Percentiles rank a stretch among this genome's conserved stretches.
These are phyloP conservation scores for Cladosporium sp. DNA, from an alignment of 2,329 filamentous ascomycete genomes.

Conservation along the genomic window DNA sequence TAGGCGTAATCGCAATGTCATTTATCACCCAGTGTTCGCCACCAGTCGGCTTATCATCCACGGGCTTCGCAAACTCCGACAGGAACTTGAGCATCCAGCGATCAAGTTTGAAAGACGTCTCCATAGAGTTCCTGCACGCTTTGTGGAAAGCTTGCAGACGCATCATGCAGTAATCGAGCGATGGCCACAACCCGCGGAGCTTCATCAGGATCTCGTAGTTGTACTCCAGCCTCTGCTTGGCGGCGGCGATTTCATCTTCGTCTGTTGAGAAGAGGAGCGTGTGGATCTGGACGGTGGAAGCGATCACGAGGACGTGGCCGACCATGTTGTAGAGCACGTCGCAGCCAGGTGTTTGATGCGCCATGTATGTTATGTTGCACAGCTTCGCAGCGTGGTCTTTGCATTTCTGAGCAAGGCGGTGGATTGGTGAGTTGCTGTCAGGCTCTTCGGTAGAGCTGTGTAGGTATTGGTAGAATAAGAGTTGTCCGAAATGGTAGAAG, in stretches of 20 bases:
- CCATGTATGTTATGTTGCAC: slow-evolving; percentile 9
- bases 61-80: slow-evolving; percentile 10
- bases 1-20: slow-evolving; percentile 9
- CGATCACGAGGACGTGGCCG: slow-evolving; percentile 11
- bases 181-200: slow-evolving; percentile 3
- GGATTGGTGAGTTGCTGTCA: background rate
- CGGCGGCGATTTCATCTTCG: slow-evolving; percentile 6
- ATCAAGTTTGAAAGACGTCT: slow-evolving; percentile 11
- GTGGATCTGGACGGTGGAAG: slow-evolving; percentile 8
- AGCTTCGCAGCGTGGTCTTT: slow-evolving; percentile 4
- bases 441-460: slow-evolving; percentile 1
- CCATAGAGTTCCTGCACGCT: slow-evolving; percentile 8
- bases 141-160: slow-evolving; percentile 11
- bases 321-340: slow-evolving; percentile 10
- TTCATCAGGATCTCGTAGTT: slow-evolving; percentile 10
- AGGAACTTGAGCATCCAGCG: slow-evolving; percentile 42
- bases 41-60: slow-evolving; percentile 1
- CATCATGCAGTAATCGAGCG: slow-evolving; percentile 5
- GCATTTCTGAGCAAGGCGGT: slow-evolving; percentile 6
- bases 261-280: slow-evolving; percentile 8
- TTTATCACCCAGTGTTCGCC: slow-evolving; percentile 7
- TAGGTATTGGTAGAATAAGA: slow-evolving; percentile 11
- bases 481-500: slow-evolving; percentile 6
- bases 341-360: slow-evolving; percentile 10
- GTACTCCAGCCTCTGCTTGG: slow-evolving; percentile 3